Base-by-base conservation (phyloP, 768 basidiomycete species). In the Mrakia frigida region DNA sequence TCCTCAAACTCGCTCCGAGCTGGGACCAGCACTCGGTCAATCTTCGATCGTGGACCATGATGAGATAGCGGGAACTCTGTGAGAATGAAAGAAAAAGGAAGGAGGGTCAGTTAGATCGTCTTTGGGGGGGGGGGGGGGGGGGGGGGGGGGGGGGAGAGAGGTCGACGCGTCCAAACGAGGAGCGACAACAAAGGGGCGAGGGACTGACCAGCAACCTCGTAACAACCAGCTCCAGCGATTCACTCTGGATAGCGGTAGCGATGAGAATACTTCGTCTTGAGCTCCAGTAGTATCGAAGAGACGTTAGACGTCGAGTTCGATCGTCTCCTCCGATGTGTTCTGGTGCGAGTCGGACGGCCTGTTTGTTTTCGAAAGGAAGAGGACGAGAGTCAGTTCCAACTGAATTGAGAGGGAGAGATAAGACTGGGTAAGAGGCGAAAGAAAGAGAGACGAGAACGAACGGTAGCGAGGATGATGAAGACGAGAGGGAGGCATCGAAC, bases 221-320 rank as follows among this genome's bases (percentile, higher is more conserved):
- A 13, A 95, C 85, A n/a, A 98, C 93, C 73, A 96, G 89, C 81
- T 97, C 94, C 70, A 97, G 82, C 6, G 91, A 93, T 82, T 98
- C 94, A 0, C 92, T 91, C 80, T 96, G 93, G 56, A 98, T 92
- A 2, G 94, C 94, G 39, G 93, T 93, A 16, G 94, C 92, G 74
- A 97, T 92, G 39, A 98, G 86, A 68, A 98, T 87, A 14, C 92
- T 92, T 61, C 93, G 87, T 71, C 94, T 89, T 65, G 93, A 94
- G 74, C 91, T 92, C 94, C 94, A 98, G 81, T 97, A 96, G 85
- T 93, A 96, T 78, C 93, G 88, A 70, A 93, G 84, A 52, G 93
- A 94, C 11, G 91, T 93, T 37, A 93, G 85, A 81, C 91, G 87
- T 73, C 91, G 86, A 61, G 86, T 88, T 65, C 89, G 87, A 75